A percentile compares a stretch with the other conserved stretches of the same genome.
phyloP scores from a whole-genome alignment of 257 asterid species.

The Fraxinus excelsior region DNA sequence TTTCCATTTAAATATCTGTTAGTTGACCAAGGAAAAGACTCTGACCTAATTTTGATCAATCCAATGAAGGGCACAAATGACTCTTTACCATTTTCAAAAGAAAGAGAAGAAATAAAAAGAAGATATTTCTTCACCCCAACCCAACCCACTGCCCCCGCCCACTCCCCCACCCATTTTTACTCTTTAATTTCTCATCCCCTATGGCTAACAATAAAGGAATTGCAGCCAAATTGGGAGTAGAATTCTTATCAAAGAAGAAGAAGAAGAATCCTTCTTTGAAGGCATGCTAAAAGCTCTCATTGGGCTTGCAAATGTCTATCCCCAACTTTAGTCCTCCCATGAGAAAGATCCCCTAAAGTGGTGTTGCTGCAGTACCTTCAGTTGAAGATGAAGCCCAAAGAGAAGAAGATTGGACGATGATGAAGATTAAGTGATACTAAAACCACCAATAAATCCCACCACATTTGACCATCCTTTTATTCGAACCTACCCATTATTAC shows the following conservation, averaged over 20 bases:
- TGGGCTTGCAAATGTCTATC: constrained; percentile 96
- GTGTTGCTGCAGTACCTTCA: constrained; percentile 44
- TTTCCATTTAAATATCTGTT: too few species aligned
- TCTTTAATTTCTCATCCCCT: constrained; percentile 50
- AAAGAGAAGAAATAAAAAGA: too few species aligned
- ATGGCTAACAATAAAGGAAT: constrained; percentile 80
- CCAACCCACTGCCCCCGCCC: too few species aligned
- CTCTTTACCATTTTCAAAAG: too few species aligned
- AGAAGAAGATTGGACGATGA: constrained; percentile 55
- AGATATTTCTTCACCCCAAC: too few species aligned
- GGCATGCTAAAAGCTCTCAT: constrained; percentile 83
- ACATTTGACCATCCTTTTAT: constrained; percentile 81
- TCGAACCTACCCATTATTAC: constrained; percentile 57
- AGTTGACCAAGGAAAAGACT: too few species aligned
- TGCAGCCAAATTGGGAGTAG: constrained; percentile 75
- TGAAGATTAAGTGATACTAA: constrained; percentile 72
- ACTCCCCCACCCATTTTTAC: constrained; percentile 10
- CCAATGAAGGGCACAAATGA: too few species aligned
- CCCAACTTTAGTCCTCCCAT: constrained; percentile 96
- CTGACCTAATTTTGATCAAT: too few species aligned
- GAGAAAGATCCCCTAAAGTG: constrained; percentile 42
- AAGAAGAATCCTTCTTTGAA: constrained; percentile 51
- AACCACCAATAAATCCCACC: constrained; percentile 86
- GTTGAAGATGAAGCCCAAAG: constrained; percentile 57
- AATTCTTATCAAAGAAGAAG: constrained; percentile 44